Conservation (phyloP, 208 protist genomes). For the Herpetomonas samuelpessoai region DNA sequence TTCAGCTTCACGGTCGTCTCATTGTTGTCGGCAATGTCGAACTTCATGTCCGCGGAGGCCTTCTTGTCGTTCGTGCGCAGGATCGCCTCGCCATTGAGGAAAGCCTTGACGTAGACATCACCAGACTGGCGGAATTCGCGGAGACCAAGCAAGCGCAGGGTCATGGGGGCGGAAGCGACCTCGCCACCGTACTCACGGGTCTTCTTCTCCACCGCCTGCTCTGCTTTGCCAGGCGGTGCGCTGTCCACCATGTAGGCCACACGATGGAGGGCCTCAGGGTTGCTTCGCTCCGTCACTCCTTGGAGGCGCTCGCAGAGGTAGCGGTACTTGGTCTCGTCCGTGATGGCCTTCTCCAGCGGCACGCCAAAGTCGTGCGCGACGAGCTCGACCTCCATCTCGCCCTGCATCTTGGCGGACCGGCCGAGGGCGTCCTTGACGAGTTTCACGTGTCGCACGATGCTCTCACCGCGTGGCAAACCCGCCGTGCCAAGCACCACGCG, state of each 20-base stretch:
- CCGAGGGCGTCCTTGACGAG: conserved; percentile 56
- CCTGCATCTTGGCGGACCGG: conserved; percentile 28
- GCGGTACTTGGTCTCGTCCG: conserved; percentile 9
- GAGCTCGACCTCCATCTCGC: conserved; percentile 50
- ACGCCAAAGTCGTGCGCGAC: conserved; percentile 51
- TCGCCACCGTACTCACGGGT: conserved; percentile 10
- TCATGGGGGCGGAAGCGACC: conserved; percentile 60
- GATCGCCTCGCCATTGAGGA: conserved; percentile 45
- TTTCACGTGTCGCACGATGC: conserved; percentile 25
- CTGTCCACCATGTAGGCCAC: conserved; percentile 59
- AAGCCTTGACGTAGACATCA: conserved; percentile 70
- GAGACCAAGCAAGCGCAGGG: conserved; percentile 62
- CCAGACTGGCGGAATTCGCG: conserved; percentile 29
- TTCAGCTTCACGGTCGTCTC: conserved; percentile 48
- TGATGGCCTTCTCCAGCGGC: conserved; percentile 1
- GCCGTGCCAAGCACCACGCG: conserved; percentile 47
- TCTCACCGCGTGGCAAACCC: conserved; percentile 22
- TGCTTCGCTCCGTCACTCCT: conserved; percentile 32
- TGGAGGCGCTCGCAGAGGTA: conserved; percentile 19
- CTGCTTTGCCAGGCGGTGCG: conserved; percentile 22
- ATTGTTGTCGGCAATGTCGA: conserved; percentile 68
- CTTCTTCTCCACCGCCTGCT: conserved; percentile 38
- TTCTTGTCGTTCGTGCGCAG: conserved; percentile 52
- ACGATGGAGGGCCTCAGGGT: conserved; percentile 61
- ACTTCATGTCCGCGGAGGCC: conserved; percentile 16